phyloP scores from a whole-genome alignment of 2,329 filamentous ascomycete genomes.

The Sporothrix protearum region DNA sequence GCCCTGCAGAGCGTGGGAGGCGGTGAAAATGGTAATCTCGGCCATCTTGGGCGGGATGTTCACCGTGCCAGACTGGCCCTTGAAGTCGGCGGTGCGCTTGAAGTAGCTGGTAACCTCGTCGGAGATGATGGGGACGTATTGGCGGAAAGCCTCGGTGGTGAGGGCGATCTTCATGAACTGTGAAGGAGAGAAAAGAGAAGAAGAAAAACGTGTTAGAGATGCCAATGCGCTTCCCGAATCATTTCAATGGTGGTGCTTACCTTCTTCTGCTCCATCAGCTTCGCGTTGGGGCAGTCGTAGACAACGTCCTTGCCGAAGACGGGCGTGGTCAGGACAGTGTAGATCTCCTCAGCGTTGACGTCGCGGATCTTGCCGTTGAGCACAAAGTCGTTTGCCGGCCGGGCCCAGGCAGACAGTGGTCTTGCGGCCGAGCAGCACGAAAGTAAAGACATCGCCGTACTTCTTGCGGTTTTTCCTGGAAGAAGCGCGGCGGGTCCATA shows the following conservation, averaged over 20 bases:
- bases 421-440: slow-evolving; percentile 49
- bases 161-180: slow-evolving; percentile 69
- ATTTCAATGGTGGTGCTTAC: slow-evolving; percentile 37
- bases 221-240: not conserved
- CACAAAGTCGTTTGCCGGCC: slow-evolving; percentile 55
- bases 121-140: slow-evolving; percentile 69
- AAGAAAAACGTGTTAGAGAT: not conserved
- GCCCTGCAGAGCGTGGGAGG: slow-evolving; percentile 69
- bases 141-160: slow-evolving; percentile 59
- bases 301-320: slow-evolving; percentile 75
- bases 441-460: slow-evolving; percentile 54
- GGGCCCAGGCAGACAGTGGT: slow-evolving; percentile 50
- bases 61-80: slow-evolving; percentile 56
- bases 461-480: slow-evolving; percentile 67
- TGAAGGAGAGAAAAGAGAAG: too few species aligned
- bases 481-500: slow-evolving; percentile 90
- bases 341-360: slow-evolving; percentile 54
- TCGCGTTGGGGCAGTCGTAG: slow-evolving; percentile 79
- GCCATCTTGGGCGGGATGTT: slow-evolving; percentile 66
- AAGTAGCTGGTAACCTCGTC: slow-evolving; percentile 65
- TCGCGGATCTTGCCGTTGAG: slow-evolving; percentile 53
- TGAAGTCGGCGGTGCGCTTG: slow-evolving; percentile 53
- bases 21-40: slow-evolving; percentile 79
- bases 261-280: slow-evolving; percentile 88
- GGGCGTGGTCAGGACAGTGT: slow-evolving; percentile 49